Conservation (phyloP, 2,329 filamentous ascomycete genomes). For the Pseudogymnoascus sp. region DNA sequence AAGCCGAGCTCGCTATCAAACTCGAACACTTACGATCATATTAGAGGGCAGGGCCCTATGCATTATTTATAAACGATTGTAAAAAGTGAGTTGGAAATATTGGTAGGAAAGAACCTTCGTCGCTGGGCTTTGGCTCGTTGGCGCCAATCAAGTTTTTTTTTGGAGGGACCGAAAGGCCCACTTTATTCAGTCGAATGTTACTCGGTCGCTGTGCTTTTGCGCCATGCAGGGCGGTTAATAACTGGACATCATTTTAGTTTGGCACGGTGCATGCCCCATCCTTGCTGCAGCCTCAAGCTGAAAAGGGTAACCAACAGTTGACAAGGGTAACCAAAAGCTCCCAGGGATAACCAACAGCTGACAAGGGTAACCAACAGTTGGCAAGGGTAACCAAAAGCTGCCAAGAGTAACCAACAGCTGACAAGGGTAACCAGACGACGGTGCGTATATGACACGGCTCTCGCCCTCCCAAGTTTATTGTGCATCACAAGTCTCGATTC, state of each 20-base stretch:
- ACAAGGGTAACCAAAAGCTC: not conserved
- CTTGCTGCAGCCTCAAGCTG: not conserved
- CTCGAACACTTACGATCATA: not conserved
- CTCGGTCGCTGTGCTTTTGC: too few species aligned
- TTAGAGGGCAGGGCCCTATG: too few species aligned
- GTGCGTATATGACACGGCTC: too few species aligned
- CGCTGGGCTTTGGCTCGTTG: too few species aligned
- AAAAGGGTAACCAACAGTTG: not conserved
- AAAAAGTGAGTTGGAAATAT: not conserved
- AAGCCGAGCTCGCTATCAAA: not conserved
- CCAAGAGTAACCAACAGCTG: not conserved
- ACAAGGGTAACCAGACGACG: too few species aligned
- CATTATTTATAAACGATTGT: not conserved
- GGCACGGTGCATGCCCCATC: not conserved
- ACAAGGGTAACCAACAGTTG: not conserved
- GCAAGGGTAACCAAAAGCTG: too few species aligned
- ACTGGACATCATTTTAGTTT: not conserved
- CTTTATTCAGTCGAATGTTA: not conserved
- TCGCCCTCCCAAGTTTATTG: too few species aligned
- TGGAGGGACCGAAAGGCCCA: not conserved
- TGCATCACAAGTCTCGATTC: too few species aligned
- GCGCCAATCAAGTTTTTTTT: too few species aligned
- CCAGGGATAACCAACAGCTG: too few species aligned
- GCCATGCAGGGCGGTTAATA: not conserved
- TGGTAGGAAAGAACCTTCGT: not conserved